A percentile compares a stretch with the other conserved stretches of the same genome.
These are phyloP conservation scores for Pogostemon cablin DNA, from an alignment of 257 asterid genomes.

Conservation along the genomic window DNA sequence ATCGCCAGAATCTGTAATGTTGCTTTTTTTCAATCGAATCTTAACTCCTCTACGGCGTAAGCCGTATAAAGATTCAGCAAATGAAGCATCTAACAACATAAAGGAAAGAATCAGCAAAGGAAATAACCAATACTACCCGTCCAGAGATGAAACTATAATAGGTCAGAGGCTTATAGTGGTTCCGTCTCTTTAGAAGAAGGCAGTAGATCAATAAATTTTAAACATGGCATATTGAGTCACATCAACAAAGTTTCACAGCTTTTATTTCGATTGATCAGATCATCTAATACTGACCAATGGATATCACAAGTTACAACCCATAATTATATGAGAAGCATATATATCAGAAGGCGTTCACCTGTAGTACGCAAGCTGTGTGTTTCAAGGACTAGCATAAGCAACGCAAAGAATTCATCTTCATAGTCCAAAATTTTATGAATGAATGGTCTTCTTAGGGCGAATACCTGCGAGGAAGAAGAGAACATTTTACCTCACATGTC, in stretches of 20 bases:
- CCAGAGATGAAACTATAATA: not conserved
- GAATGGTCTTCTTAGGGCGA: constrained; percentile 89
- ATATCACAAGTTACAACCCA: constrained; percentile 20
- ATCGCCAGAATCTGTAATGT: constrained; percentile 41
- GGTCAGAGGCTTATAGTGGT: not conserved
- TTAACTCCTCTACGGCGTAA: constrained; percentile 80
- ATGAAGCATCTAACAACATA: constrained; percentile 75
- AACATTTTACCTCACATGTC: not conserved
- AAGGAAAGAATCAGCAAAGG: constrained; percentile 33
- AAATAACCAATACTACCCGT: constrained; percentile 14
- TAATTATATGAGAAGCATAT: not conserved
- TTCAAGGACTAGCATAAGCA: constrained; percentile 93
- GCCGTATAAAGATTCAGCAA: constrained; percentile 94
- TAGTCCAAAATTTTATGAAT: constrained; percentile 89
- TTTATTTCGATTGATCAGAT: constrained; percentile 22
- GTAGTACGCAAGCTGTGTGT: constrained; percentile 92
- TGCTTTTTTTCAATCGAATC: constrained; percentile 48
- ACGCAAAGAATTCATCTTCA: constrained; percentile 89
- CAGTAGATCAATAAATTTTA: constrained; percentile 9
- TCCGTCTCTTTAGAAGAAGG: constrained; percentile 24
- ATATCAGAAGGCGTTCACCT: constrained; percentile 42
- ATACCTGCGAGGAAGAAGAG: constrained; percentile 55
- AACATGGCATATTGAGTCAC: constrained; percentile 3
- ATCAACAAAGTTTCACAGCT: not conserved
- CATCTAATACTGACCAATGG: not conserved